Conservation (phyloP, 2,329 filamentous ascomycete species). For the Fusarium pilosicola region DNA sequence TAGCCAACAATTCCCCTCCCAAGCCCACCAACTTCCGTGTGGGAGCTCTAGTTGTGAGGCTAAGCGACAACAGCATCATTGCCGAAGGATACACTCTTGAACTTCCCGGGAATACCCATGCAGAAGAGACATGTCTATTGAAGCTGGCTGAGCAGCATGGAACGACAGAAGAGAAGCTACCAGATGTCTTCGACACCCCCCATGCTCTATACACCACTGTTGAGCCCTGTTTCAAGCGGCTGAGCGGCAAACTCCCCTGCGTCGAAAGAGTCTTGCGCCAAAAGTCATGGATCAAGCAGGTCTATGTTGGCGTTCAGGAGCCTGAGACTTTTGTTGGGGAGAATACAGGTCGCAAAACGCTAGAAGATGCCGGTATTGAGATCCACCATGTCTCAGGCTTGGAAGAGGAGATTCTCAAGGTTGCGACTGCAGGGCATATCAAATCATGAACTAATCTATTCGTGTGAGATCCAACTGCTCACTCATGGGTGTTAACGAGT, state of each 20-base stretch:
- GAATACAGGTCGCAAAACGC: constrained; percentile 77
- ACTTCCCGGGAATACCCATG: constrained; percentile 91
- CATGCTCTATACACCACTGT: constrained; percentile 86
- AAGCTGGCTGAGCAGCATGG: constrained; percentile 69
- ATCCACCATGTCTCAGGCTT: constrained; percentile 79
- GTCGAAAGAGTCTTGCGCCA: constrained; percentile 80
- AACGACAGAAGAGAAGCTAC: constrained; percentile 65
- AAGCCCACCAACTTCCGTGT: constrained; percentile 94
- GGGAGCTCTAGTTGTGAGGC: constrained; percentile 83
- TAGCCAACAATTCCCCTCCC: constrained; percentile 82
- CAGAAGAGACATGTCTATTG: constrained; percentile 89
- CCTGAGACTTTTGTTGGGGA: constrained; percentile 89
- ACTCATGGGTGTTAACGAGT: too few relatives aligned
- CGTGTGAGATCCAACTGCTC: neutral
- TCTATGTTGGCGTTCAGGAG: constrained; percentile 90
- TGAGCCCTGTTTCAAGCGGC: constrained; percentile 80
- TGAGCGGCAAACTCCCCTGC: constrained; percentile 81
- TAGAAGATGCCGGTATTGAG: constrained; percentile 77
- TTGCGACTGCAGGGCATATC: constrained; percentile 84
- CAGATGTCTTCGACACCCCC: constrained; percentile 47
- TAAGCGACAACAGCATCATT: constrained; percentile 67
- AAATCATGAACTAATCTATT: constrained; percentile 11
- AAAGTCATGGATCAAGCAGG: constrained; percentile 71
- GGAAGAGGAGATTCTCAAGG: constrained; percentile 80
- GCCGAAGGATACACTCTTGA: constrained; percentile 92